phyloP scores from a whole-genome alignment of 345 rosid species.

The Salix koriyanagi region DNA sequence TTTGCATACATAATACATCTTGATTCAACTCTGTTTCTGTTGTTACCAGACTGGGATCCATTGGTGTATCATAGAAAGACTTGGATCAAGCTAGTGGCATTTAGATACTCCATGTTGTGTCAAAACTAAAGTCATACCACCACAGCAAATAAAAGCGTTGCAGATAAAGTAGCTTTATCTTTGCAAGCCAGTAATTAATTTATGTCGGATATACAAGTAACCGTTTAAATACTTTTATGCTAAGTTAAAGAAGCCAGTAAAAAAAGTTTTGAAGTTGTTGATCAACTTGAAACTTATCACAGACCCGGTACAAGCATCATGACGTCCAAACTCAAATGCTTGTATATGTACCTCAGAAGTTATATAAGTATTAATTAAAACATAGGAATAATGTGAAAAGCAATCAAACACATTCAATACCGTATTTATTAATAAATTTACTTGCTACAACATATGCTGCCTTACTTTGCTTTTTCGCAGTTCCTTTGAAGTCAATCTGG shows the following conservation, averaged over 20 bases:
- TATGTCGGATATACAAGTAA: not conserved
- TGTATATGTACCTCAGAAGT: not conserved
- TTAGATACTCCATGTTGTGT: not conserved
- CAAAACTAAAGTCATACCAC: not conserved
- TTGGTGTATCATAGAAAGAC: not conserved
- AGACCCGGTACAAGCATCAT: not conserved
- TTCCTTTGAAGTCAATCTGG: conserved; percentile 60
- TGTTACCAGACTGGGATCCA: not conserved
- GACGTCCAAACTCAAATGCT: not conserved
- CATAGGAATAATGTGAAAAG: not conserved
- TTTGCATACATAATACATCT: not conserved
- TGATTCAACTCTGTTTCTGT: not conserved
- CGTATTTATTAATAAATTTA: not conserved
- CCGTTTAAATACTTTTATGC: not conserved
- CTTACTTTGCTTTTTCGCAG: conserved; percentile 78
- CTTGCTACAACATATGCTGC: conserved; percentile 6
- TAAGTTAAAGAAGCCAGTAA: not conserved
- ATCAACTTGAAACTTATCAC: not conserved
- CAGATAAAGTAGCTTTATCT: not conserved
- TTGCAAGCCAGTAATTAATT: not conserved
- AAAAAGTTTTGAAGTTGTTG: not conserved
- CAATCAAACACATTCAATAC: conserved; percentile 2
- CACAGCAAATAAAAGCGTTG: not conserved
- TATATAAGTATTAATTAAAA: not conserved
- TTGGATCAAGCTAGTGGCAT: not conserved